Evolutionary conservation across 2,329 filamentous ascomycete species (phyloP).

Genomic region (Diaporthe citrichinensis): DNA sequence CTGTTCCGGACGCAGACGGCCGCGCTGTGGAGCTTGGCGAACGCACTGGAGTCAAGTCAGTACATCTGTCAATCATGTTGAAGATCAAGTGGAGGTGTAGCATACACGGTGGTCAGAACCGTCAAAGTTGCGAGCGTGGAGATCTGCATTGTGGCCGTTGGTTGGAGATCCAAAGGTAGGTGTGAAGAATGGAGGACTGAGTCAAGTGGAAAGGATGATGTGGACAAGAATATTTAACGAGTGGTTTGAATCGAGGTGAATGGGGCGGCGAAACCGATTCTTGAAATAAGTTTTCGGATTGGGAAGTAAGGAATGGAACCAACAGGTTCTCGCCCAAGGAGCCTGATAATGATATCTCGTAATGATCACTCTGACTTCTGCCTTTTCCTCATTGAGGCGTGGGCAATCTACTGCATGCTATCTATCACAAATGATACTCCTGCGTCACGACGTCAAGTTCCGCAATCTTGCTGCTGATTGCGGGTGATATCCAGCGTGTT

Average conservation of each 20-base stretch:
- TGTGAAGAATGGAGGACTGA: neutral
- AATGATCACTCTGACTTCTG: neutral
- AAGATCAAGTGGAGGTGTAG: neutral
- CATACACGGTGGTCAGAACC: slow-evolving; percentile 2
- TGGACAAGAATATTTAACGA: neutral
- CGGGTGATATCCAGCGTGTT: neutral
- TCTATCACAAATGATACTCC: neutral
- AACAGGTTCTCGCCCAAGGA: neutral
- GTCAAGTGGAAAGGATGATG: neutral
- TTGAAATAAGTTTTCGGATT: neutral
- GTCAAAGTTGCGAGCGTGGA: slow-evolving; percentile 6
- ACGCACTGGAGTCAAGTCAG: neutral
- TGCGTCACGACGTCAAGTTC: neutral
- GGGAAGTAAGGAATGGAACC: neutral
- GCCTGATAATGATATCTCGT: slow-evolving; percentile 17
- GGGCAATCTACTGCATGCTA: neutral
- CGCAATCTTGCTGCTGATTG: neutral
- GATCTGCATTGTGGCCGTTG: slow-evolving; percentile 10
- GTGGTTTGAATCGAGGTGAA: neutral
- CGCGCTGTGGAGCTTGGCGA: slow-evolving; percentile 10
- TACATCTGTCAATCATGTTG: neutral
- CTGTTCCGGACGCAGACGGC: slow-evolving; percentile 7
- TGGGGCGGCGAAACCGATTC: neutral
- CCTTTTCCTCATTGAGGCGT: neutral
- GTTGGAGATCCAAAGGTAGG: neutral